Percentiles rank a stretch among this genome's conserved stretches.
Conservation (phyloP, 192 early-diverging fungal genomes). For the Tieghemiomyces parasiticus region DNA sequence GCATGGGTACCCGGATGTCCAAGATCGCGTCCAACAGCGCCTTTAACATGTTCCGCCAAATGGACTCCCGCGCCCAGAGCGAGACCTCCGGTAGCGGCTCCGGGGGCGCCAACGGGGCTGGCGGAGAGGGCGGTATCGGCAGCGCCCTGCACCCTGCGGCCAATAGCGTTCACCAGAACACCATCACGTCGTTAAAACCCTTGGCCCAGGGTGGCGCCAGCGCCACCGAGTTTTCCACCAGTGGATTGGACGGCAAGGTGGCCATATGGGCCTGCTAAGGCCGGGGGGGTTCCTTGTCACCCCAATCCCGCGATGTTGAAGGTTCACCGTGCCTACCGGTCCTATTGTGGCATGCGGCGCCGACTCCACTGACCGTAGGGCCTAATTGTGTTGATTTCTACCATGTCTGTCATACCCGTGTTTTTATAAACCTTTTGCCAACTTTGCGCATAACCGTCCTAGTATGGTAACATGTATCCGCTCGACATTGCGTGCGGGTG, state of each 20-base stretch:
- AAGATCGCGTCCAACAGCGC: slow-evolving; percentile 51
- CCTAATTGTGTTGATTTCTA: too few relatives aligned
- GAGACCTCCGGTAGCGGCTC: too few relatives aligned
- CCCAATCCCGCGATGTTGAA: too few relatives aligned
- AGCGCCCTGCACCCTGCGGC: slow-evolving; percentile 49
- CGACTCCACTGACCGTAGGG: too few relatives aligned
- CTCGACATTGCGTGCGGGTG: too few relatives aligned
- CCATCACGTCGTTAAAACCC: slow-evolving; percentile 48
- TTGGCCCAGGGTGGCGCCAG: slow-evolving; percentile 34
- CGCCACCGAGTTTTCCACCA: slow-evolving; percentile 54
- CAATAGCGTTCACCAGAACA: slow-evolving; percentile 88
- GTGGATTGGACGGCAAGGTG: slow-evolving; percentile 70
- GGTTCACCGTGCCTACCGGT: too few relatives aligned
- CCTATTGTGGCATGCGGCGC: too few relatives aligned
- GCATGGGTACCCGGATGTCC: slow-evolving; percentile 38
- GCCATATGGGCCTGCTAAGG: slow-evolving; percentile 57
- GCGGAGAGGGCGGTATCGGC: slow-evolving; percentile 12
- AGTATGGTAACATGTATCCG: too few relatives aligned
- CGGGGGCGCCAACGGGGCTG: slow-evolving; percentile 13
- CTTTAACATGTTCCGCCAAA: slow-evolving; percentile 74
- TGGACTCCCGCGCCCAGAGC: slow-evolving; percentile 75
- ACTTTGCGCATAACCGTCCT: too few relatives aligned
- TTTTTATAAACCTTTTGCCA: too few relatives aligned
- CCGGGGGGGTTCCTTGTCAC: too few relatives aligned
- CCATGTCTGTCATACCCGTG: too few relatives aligned